phyloP scores from a whole-genome alignment of 495 filamentous ascomycete species.

The Neurospora sp. region DNA sequence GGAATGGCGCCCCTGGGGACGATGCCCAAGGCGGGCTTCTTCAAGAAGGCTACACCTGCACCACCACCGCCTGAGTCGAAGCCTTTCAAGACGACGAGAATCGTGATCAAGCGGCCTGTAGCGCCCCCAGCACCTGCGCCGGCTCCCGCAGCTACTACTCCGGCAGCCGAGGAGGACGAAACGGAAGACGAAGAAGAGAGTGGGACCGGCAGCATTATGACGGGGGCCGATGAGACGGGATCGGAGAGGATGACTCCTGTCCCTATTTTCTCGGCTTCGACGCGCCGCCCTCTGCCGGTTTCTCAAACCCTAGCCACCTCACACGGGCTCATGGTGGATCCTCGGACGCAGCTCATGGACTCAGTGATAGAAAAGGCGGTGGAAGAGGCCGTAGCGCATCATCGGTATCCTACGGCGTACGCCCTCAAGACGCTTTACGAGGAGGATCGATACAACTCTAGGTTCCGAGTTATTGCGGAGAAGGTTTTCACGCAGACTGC shows the following conservation, averaged over 20 bases:
- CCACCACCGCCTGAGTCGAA: conserved; percentile 8
- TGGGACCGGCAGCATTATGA: conserved; percentile 1
- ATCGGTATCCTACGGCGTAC: conserved; percentile 44
- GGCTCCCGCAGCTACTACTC: neutral
- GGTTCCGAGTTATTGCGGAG: conserved; percentile 37
- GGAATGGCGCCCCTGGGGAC: conserved; percentile 62
- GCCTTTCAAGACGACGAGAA: conserved; percentile 13
- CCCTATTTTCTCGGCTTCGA: neutral
- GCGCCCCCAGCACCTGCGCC: conserved; percentile 5
- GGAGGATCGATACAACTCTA: conserved; percentile 28
- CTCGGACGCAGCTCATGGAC: conserved; percentile 17
- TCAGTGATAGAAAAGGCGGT: conserved; percentile 30
- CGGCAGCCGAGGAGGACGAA: conserved; percentile 22
- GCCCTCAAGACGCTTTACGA: conserved; percentile 44
- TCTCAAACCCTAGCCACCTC: conserved; percentile 2
- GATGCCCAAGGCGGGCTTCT: conserved; percentile 41
- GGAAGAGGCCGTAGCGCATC: conserved; percentile 36
- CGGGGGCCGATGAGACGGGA: conserved; percentile 11
- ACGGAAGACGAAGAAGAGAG: conserved; percentile 20
- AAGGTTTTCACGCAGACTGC: conserved; percentile 37
- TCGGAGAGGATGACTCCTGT: neutral
- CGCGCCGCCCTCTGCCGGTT: neutral
- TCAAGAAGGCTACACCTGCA: conserved; percentile 27
- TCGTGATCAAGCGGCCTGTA: conserved; percentile 29
- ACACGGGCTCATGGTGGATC: conserved; percentile 5